These are phyloP conservation scores for Hirschioporus abietinus DNA, from an alignment of 768 basidiomycete genomes.

Conservation along the genomic window DNA sequence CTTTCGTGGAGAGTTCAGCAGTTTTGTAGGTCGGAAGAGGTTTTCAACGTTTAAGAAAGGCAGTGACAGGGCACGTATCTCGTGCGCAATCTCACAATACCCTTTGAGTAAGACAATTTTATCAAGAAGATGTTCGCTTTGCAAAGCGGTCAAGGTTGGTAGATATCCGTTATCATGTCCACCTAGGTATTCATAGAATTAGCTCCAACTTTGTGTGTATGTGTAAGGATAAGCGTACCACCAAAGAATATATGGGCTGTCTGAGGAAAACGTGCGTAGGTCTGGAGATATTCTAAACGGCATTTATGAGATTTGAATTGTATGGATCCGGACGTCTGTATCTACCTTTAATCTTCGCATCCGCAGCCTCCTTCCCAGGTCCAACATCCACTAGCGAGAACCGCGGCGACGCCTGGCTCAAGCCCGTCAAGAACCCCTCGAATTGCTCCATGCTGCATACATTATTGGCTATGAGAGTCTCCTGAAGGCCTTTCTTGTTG, in stretches of 20 bases:
- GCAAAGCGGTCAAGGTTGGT: slow-evolving; percentile 50
- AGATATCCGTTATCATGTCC: slow-evolving; percentile 51
- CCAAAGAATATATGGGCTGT: slow-evolving; percentile 70
- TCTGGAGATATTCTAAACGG: slow-evolving; percentile 59
- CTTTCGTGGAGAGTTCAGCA: slow-evolving; percentile 7
- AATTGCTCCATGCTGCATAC: slow-evolving; percentile 62
- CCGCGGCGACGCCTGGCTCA: slow-evolving; percentile 68
- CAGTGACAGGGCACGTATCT: slow-evolving; percentile 43
- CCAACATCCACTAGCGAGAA: slow-evolving; percentile 70
- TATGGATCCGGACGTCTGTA: not conserved
- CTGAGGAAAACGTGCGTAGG: slow-evolving; percentile 67
- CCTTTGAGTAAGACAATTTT: slow-evolving; percentile 62
- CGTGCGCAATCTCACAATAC: slow-evolving; percentile 35
- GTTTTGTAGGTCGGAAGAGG: slow-evolving; percentile 40
- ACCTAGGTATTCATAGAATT: slow-evolving; percentile 33
- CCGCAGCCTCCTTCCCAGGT: slow-evolving; percentile 51
- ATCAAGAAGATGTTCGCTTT: slow-evolving; percentile 55
- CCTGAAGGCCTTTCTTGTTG: slow-evolving; percentile 53
- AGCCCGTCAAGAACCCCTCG: slow-evolving; percentile 55
- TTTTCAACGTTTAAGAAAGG: slow-evolving; percentile 50
- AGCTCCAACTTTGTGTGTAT: not conserved
- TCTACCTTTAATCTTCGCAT: slow-evolving; percentile 67
- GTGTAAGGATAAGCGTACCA: slow-evolving; percentile 34
- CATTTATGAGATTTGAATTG: slow-evolving; percentile 1
- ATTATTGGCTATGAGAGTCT: slow-evolving; percentile 43